Percentiles rank a stretch among this genome's conserved stretches.
Conservation (phyloP, 768 basidiomycete species). For the Candolleomyces eurysporus region DNA sequence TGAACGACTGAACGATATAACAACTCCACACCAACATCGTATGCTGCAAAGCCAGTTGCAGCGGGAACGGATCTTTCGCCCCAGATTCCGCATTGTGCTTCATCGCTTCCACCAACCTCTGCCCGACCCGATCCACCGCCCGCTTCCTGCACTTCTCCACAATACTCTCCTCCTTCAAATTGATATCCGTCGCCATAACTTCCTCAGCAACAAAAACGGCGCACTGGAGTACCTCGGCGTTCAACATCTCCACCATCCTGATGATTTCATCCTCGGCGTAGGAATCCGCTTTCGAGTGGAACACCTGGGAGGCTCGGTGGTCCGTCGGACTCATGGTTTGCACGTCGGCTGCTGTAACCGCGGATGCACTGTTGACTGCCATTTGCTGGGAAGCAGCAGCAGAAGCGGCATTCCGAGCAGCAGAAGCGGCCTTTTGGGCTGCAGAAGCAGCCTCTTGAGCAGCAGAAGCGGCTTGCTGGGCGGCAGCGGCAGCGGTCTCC, state of each 20-base stretch:
- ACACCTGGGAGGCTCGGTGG: constrained; percentile 20
- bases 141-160: neutral
- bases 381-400: too few species aligned
- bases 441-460: too few species aligned
- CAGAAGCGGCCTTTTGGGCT: too few species aligned
- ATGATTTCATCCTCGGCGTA: constrained; percentile 45
- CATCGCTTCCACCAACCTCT: neutral
- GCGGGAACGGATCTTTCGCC: constrained; percentile 2
- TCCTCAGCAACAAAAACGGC: constrained; percentile 43
- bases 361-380: neutral
- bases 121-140: neutral
- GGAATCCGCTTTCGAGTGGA: constrained; percentile 40
- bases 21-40: neutral
- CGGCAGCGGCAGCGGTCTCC: neutral
- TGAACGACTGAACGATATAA: neutral
- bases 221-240: constrained; percentile 47
- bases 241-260: constrained; percentile 36
- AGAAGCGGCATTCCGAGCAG: too few species aligned
- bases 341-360: neutral
- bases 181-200: constrained; percentile 6
- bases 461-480: neutral
- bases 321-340: neutral
- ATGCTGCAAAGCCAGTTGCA: constrained; percentile 7
- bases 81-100: neutral
- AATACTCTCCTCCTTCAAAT: neutral